Conservation (phyloP, 2,329 filamentous ascomycete genomes). For the Hymenoscyphus albidus region DNA sequence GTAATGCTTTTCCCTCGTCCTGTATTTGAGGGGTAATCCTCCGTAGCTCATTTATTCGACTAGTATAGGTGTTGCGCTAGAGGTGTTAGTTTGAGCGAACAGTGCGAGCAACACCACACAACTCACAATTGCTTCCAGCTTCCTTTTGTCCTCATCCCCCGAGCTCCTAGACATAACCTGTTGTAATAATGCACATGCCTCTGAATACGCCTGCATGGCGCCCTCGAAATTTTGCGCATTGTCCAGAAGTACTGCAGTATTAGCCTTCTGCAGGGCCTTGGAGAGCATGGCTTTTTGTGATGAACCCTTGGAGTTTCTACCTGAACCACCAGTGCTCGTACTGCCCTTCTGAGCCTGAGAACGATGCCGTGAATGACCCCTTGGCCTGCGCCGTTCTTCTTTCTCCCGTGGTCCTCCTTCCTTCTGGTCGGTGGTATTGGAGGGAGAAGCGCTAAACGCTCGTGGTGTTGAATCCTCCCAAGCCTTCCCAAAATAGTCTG, state of each 20-base stretch:
- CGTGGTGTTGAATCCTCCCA: conserved; percentile 30
- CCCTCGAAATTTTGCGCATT: conserved; percentile 94
- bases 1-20: conserved; percentile 69
- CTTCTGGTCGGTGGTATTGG: conserved; percentile 14
- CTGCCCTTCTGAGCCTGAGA: conserved; percentile 45
- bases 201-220: conserved; percentile 82
- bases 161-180: conserved; percentile 83
- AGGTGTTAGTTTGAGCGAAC: conserved; percentile 19
- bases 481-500: conserved; percentile 32
- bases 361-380: conserved; percentile 44
- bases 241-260: conserved; percentile 90
- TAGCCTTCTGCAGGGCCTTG: conserved; percentile 91
- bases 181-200: conserved; percentile 84
- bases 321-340: conserved; percentile 39
- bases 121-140: conserved; percentile 88
- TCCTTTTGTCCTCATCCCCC: conserved; percentile 81
- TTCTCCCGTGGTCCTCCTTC: conserved; percentile 11
- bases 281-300: conserved; percentile 96
- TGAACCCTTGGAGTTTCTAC: conserved; percentile 42
- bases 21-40: conserved; percentile 58
- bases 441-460: conserved; percentile 24
- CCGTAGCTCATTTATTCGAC: conserved; percentile 81
- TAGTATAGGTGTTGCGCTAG: conserved; percentile 84
- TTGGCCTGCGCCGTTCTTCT: conserved; percentile 19
- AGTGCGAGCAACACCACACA: conserved; percentile 25